A percentile compares a stretch with the other conserved stretches of the same genome.
Evolutionary conservation across 768 basidiomycete genomes (phyloP).

Genomic region (Roridomyces roridus): DNA sequence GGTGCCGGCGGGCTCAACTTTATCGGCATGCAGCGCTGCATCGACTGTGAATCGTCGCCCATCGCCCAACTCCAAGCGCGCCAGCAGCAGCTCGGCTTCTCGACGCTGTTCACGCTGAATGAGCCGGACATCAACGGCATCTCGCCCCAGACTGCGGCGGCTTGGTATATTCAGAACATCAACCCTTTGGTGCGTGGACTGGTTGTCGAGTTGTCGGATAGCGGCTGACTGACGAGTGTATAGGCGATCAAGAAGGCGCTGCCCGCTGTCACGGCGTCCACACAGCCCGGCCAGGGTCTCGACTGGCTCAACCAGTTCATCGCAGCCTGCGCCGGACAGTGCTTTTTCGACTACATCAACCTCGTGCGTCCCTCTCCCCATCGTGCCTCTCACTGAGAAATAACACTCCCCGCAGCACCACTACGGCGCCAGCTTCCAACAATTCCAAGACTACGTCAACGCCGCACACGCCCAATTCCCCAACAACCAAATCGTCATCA

Average conservation of each 20-base stretch:
- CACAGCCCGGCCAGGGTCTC: slow-evolving; percentile 36
- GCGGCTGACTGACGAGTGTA: neutral
- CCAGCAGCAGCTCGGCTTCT: slow-evolving; percentile 28
- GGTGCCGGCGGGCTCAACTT: slow-evolving; percentile 41
- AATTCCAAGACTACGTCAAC: slow-evolving; percentile 33
- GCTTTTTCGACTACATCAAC: slow-evolving; percentile 43
- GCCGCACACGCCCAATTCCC: slow-evolving; percentile 11
- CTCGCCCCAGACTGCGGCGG: slow-evolving; percentile 34
- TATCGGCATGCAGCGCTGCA: slow-evolving; percentile 43
- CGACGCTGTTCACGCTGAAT: slow-evolving; percentile 29
- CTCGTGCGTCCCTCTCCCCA: slow-evolving; percentile 20
- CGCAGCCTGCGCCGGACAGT: slow-evolving; percentile 38
- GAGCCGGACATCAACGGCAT: slow-evolving; percentile 39
- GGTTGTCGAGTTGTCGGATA: no score
- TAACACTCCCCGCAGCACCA: slow-evolving; percentile 2
- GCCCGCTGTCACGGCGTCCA: slow-evolving; percentile 42
- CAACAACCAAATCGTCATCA: slow-evolving; percentile 31
- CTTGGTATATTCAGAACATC: slow-evolving; percentile 41
- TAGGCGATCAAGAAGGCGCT: slow-evolving; percentile 45
- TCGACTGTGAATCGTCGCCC: slow-evolving; percentile 41
- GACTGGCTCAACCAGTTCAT: slow-evolving; percentile 43
- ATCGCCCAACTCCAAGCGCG: slow-evolving; percentile 36
- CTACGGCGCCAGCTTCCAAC: slow-evolving; percentile 29
- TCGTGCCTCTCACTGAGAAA: neutral
- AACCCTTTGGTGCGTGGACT: slow-evolving; percentile 37